Base-by-base conservation (phyloP, 352 stramenopile species). In the Globisporangium echinulatum region DNA sequence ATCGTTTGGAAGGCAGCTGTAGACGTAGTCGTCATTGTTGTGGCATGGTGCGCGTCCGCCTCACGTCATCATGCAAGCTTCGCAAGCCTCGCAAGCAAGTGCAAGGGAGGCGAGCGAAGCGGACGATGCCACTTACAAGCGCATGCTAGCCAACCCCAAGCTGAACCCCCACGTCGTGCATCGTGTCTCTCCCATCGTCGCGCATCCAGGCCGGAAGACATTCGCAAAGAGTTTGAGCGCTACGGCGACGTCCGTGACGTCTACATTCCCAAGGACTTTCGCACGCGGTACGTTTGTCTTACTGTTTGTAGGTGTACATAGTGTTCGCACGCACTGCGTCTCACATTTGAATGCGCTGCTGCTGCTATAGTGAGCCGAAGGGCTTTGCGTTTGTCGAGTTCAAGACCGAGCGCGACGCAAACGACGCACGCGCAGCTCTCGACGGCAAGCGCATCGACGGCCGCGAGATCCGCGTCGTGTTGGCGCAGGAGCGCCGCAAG, bases 331-430 rank as follows among this genome's bases (percentile, higher is more conserved):
- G 52, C 44, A 33, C 4, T 53, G 14, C 1, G 44, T 53, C 3
- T 48, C 25, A 15, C 51, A 46, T 37, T 14, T 47, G 5, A 44
- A 4, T 47, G 33, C 36, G 15, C 38, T 6, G 39, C 15, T 46
- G 25, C 63, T 17, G 15, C 5, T 59, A n/a, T 49, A 93, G 83
- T 59, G 83, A 97, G 58, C 75, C 90, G n/a, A 97, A 97, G 70
- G 94, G 92, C 19, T 98, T 98, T 80, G 92, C 94, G 0, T 98
- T 98, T 61, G 92, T 98, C 62, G 94, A 98, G 68, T 97, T 97
- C 74, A 85, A 88, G 58, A 95, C 79, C 48, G 87, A 96, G n/a
- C 84, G 86, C 53, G 90, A 96, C 57, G 94, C 94, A 6, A 78
- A 92, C 25, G 90, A 97, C 54, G 94, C 94, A 8, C 82, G 88